Percentiles rank a stretch among this genome's conserved stretches.
phyloP scores from a whole-genome alignment of 352 stramenopile genomes.

The Plasmopara viticola region DNA sequence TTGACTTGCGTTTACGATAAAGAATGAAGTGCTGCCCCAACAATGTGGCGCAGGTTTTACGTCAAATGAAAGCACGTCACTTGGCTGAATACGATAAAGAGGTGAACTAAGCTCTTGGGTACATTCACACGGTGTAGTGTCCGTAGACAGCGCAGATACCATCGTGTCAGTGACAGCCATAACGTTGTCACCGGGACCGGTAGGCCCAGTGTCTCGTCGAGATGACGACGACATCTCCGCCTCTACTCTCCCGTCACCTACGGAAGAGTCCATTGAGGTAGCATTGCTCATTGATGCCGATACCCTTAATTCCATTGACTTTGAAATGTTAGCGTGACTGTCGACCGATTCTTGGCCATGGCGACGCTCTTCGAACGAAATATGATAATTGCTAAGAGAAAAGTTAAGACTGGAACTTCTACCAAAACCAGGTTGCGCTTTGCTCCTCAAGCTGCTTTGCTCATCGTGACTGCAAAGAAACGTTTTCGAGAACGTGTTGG shows the following conservation, averaged over 20 bases:
- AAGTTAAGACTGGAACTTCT: conserved; percentile 7
- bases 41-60: conserved; percentile 27
- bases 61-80: conserved; percentile 37
- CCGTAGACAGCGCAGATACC: conserved; percentile 18
- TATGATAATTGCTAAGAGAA: conserved; percentile 21
- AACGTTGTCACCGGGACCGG: not conserved
- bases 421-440: conserved; percentile 13
- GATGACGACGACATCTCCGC: conserved; percentile 6
- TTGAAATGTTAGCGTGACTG: conserved; percentile 21
- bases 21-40: conserved; percentile 40
- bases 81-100: conserved; percentile 39
- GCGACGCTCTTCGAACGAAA: conserved; percentile 9
- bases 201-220: no score
- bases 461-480: conserved; percentile 7
- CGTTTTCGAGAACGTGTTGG: conserved; percentile 18
- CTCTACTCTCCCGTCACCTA: conserved; percentile 7
- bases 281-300: conserved; percentile 8
- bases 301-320: conserved; percentile 6
- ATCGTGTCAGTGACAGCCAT: conserved; percentile 11
- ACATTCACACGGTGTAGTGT: conserved; percentile 5
- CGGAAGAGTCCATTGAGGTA: conserved; percentile 16
- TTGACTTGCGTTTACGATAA: conserved; percentile 54
- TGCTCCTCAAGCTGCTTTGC: conserved; percentile 18
- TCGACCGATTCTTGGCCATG: conserved; percentile 16
- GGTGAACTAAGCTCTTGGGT: conserved; percentile 14